These are phyloP conservation scores for Talaromyces nanjingensis DNA, from an alignment of 495 filamentous ascomycete species.

Conservation along the genomic window DNA sequence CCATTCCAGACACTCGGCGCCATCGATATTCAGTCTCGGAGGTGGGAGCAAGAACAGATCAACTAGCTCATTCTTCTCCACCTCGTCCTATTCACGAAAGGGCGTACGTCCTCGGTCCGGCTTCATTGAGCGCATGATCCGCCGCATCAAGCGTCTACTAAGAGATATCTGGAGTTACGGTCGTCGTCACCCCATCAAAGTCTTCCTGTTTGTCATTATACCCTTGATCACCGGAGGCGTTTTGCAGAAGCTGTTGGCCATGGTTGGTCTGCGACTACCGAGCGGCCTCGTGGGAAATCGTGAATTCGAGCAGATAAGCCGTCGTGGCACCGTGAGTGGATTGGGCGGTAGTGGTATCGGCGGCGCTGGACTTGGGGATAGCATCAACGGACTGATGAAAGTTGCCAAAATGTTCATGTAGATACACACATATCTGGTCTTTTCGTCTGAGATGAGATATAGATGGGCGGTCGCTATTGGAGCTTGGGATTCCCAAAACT, in stretches of 20 bases:
- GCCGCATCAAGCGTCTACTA: conserved; percentile 63
- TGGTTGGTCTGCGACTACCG: conserved; percentile 72
- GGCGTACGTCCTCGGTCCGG: conserved; percentile 64
- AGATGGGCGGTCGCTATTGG: not conserved
- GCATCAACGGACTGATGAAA: conserved; percentile 45
- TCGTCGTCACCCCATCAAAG: conserved; percentile 70
- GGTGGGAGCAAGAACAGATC: conserved; percentile 33
- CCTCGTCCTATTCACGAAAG: conserved; percentile 50
- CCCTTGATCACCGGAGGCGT: conserved; percentile 78
- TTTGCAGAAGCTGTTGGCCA: conserved; percentile 60
- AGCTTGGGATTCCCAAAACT: not conserved
- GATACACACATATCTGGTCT: not conserved
- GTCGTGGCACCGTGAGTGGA: conserved; percentile 10
- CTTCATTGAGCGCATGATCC: conserved; percentile 62
- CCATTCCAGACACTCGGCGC: conserved; percentile 35
- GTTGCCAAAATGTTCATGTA: conserved; percentile 62
- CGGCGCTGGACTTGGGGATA: conserved; percentile 33
- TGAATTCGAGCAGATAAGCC: conserved; percentile 22
- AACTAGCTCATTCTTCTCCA: conserved; percentile 45
- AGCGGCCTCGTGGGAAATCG: conserved; percentile 49
- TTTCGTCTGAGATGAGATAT: not conserved
- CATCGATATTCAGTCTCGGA: conserved; percentile 47
- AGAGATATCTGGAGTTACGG: conserved; percentile 71
- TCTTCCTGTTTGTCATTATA: conserved; percentile 77
- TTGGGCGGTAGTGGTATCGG: conserved; percentile 3